These are phyloP conservation scores for Blastobotrys illinoisensis DNA, from an alignment of 1,139 yeast species.

Conservation along the genomic window DNA sequence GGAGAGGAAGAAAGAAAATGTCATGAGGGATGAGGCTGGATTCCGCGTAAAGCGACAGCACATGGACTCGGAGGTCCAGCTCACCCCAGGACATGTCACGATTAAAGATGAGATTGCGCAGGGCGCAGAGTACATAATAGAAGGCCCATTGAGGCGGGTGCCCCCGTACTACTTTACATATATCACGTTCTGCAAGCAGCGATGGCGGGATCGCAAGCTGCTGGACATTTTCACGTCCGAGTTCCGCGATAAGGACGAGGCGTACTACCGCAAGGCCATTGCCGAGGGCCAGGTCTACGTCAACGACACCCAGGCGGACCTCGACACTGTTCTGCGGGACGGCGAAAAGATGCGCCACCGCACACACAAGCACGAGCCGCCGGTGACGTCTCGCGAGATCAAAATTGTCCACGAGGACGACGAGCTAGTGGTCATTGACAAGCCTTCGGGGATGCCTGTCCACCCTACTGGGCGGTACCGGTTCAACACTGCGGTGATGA, in stretches of 20 bases:
- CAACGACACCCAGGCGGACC: conserved; percentile 57
- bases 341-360: conserved; percentile 84
- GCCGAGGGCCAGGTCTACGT: conserved; percentile 67
- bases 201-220: conserved; percentile 83
- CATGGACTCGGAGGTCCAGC: conserved; percentile 18
- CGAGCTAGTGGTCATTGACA: conserved; percentile 76
- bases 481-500: conserved; percentile 80
- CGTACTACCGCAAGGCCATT: conserved; percentile 62
- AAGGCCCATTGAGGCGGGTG: conserved; percentile 53
- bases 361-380: conserved; percentile 86
- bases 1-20: conserved; percentile 3
- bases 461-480: conserved; percentile 95
- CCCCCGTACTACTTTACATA: conserved; percentile 86
- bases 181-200: conserved; percentile 79
- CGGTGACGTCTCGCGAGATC: conserved; percentile 68
- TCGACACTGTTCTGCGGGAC: conserved; percentile 64
- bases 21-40: conserved; percentile 23
- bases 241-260: conserved; percentile 72
- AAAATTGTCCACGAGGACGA: conserved; percentile 75
- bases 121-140: conserved; percentile 36
- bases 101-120: conserved; percentile 33
- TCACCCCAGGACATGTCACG: conserved; percentile 15
- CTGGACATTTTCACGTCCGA: conserved; percentile 78
- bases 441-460: conserved; percentile 93
- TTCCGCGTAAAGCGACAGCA: conserved; percentile 26